These are phyloP conservation scores for Gossypium rotundifolium DNA, from an alignment of 345 rosid species.

Conservation along the genomic window DNA sequence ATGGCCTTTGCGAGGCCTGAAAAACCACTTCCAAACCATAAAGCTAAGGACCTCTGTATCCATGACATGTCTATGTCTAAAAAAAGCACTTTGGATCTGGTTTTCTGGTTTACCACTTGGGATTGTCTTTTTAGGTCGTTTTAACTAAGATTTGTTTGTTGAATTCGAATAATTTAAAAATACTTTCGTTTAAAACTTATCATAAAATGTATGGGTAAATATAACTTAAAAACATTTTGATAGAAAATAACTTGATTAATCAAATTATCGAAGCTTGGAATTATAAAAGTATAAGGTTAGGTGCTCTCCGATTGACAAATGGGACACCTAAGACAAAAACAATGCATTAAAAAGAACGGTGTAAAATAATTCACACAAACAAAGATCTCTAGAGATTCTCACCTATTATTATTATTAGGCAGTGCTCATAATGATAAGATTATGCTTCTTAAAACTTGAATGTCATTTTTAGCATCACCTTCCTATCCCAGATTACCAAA, in stretches of 20 bases:
- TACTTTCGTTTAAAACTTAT: neutral
- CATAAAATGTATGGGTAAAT: neutral
- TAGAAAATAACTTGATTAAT: too few relatives aligned
- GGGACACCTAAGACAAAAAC: slow-evolving; percentile 20
- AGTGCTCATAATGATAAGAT: too few relatives aligned
- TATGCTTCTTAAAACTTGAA: too few relatives aligned
- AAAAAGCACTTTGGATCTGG: neutral
- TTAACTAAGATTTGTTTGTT: too few relatives aligned
- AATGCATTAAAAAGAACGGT: neutral
- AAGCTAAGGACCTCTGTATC: neutral
- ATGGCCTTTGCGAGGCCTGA: neutral
- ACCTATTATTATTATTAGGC: too few relatives aligned
- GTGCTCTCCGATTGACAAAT: slow-evolving; percentile 34
- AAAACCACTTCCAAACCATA: neutral
- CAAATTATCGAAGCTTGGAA: neutral
- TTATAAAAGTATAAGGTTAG: slow-evolving; percentile 26
- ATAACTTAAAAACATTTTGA: too few relatives aligned
- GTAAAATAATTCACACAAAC: too few relatives aligned
- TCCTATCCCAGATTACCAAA: too few relatives aligned
- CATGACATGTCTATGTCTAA: neutral
- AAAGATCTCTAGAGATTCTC: too few relatives aligned
- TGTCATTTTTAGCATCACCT: too few relatives aligned
- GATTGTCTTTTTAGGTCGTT: too few relatives aligned
- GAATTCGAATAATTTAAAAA: neutral
- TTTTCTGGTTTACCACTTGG: neutral